Evolutionary conservation across 2,329 filamentous ascomycete genomes (phyloP).

Genomic region (Lanzia echinophila): DNA sequence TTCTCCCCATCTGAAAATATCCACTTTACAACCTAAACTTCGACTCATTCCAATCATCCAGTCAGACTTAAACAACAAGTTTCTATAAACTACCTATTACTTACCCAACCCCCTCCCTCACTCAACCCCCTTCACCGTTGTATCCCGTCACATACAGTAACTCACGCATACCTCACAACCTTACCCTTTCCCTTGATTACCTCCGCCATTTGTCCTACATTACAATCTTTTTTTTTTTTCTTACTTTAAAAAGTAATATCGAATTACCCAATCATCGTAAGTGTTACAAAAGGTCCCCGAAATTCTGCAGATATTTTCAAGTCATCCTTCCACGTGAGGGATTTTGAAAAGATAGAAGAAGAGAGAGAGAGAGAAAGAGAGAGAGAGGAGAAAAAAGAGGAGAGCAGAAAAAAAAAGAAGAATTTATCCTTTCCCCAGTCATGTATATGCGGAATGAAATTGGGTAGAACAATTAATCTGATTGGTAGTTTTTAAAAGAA

Average conservation of each 20-base stretch:
- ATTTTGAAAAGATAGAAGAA: neutral
- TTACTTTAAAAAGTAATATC: neutral
- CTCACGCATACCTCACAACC: neutral
- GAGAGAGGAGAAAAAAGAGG: too few relatives aligned
- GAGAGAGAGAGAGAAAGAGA: neutral
- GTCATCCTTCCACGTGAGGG: conserved; percentile 8
- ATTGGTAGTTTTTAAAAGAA: conserved; percentile 21
- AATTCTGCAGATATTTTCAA: conserved; percentile 5
- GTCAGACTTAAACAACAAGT: conserved; percentile 3
- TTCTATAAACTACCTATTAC: conserved; percentile 3
- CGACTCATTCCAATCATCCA: neutral
- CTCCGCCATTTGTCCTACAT: conserved; percentile 18
- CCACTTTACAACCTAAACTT: conserved; percentile 1
- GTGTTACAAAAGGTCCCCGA: conserved; percentile 11
- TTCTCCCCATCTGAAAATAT: neutral
- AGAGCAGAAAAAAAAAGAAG: neutral
- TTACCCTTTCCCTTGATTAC: neutral
- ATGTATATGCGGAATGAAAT: neutral
- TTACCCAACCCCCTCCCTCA: neutral
- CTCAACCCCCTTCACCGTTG: conserved; percentile 8
- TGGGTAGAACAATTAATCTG: conserved; percentile 12
- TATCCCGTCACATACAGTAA: conserved; percentile 11
- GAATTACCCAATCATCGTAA: conserved; percentile 11
- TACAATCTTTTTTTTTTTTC: conserved; percentile 1
- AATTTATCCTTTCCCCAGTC: neutral